phyloP scores from a whole-genome alignment of 2,329 filamentous ascomycete species.

The Cryoendolithus antarcticus region DNA sequence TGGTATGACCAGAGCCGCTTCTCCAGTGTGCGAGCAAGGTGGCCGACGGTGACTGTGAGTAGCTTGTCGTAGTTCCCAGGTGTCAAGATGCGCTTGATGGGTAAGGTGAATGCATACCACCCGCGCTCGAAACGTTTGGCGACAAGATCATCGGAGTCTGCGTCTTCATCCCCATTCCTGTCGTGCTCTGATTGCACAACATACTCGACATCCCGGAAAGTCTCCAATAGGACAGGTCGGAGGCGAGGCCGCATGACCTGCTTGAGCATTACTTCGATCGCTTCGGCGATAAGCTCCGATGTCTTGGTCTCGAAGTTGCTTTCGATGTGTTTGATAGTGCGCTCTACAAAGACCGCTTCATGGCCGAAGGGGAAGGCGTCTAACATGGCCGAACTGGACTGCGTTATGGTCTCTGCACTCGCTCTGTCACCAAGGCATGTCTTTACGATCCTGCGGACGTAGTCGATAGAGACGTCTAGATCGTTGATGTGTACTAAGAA shows the following conservation, averaged over 20 bases:
- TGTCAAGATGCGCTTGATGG: constrained; percentile 75
- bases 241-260: constrained; percentile 78
- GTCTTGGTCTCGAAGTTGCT: constrained; percentile 65
- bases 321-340: constrained; percentile 56
- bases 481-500: constrained; percentile 95
- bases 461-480: constrained; percentile 82
- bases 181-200: constrained; percentile 51
- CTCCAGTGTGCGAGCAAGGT: constrained; percentile 69
- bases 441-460: constrained; percentile 73
- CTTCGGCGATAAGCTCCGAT: constrained; percentile 69
- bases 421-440: constrained; percentile 41
- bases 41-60: constrained; percentile 58
- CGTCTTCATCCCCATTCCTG: constrained; percentile 37
- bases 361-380: constrained; percentile 69
- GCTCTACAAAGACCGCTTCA: constrained; percentile 58
- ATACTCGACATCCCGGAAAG: constrained; percentile 89
- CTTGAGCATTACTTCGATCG: constrained; percentile 73
- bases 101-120: constrained; percentile 77
- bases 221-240: constrained; percentile 70
- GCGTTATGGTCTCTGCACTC: background rate
- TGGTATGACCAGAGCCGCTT: constrained; percentile 75
- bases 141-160: constrained; percentile 49
- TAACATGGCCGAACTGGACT: constrained; percentile 17
- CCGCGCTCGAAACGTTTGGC: constrained; percentile 67
- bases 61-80: constrained; percentile 63